Evolutionary conservation across 1,284 basidiomycete genomes (phyloP).

Genomic region (Porodaedalea pini): DNA sequence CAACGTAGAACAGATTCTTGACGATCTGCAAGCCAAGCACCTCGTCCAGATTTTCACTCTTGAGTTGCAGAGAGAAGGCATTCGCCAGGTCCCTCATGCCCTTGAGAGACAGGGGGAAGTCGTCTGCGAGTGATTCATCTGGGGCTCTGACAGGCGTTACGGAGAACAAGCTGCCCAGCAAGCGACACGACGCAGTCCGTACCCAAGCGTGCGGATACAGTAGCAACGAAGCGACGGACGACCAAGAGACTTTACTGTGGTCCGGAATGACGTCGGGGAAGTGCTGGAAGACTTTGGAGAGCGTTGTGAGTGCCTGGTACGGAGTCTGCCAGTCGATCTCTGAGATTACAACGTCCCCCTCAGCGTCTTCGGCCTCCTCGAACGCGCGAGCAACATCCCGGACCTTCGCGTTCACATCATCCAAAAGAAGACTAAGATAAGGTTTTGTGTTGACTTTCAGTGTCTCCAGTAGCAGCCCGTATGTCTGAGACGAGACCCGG

Average conservation of each 20-base stretch:
- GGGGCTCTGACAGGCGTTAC: slow-evolving; percentile 42
- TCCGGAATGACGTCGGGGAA: slow-evolving; percentile 47
- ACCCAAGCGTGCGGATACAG: slow-evolving; percentile 96
- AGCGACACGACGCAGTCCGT: slow-evolving; percentile 74
- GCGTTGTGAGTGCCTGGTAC: slow-evolving; percentile 73
- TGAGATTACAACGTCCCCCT: slow-evolving; percentile 46
- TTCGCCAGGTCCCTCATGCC: slow-evolving; percentile 72
- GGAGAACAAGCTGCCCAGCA: slow-evolving; percentile 73
- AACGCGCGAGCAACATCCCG: slow-evolving; percentile 43
- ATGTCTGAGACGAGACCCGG: slow-evolving; percentile 77
- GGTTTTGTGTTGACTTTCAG: slow-evolving; percentile 47
- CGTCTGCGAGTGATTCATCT: slow-evolving; percentile 31
- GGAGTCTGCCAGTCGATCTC: slow-evolving; percentile 79
- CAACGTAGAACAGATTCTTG: slow-evolving; percentile 91
- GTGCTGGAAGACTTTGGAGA: slow-evolving; percentile 62
- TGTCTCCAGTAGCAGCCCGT: slow-evolving; percentile 73
- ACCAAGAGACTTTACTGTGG: slow-evolving; percentile 57
- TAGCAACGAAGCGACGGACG: slow-evolving; percentile 61
- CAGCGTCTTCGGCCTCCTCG: slow-evolving; percentile 33
- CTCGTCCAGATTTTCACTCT: slow-evolving; percentile 79
- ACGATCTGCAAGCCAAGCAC: slow-evolving; percentile 81
- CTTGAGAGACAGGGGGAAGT: slow-evolving; percentile 46
- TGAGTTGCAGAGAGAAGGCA: slow-evolving; percentile 78
- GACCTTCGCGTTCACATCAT: slow-evolving; percentile 55
- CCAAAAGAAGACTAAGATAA: slow-evolving; percentile 53